Percentiles rank a stretch among this genome's conserved stretches.
Conservation (phyloP, 2,329 filamentous ascomycete species). For the Anisogramma anomala region DNA sequence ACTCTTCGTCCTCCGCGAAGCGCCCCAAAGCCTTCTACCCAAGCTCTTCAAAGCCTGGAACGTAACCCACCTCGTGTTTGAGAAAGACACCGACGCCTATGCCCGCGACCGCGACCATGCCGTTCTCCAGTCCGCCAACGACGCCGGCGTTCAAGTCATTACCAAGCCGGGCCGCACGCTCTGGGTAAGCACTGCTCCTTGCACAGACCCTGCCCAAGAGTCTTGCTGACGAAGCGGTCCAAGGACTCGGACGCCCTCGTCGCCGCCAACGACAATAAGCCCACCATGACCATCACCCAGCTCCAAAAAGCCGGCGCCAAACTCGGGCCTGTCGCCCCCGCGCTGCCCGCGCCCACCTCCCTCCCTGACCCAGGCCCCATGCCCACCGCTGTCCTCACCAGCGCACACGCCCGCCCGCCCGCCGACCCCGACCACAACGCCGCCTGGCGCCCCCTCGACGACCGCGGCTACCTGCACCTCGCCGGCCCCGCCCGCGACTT, state of each 20-base stretch:
- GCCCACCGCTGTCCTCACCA: constrained; percentile 46
- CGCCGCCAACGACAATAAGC: constrained; percentile 51
- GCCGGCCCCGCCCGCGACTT: constrained; percentile 60
- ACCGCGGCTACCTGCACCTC: constrained; percentile 47
- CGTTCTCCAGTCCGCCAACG: constrained; percentile 46
- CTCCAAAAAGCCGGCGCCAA: constrained; percentile 52
- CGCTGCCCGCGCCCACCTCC: constrained; percentile 45
- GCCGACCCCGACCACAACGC: constrained; percentile 48
- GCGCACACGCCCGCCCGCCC: constrained; percentile 29
- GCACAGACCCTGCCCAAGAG: too few relatives aligned
- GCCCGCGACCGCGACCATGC: constrained; percentile 50
- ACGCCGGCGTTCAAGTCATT: constrained; percentile 59
- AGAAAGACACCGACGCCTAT: constrained; percentile 69
- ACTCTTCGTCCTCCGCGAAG: constrained; percentile 61
- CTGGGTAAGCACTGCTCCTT: too few relatives aligned
- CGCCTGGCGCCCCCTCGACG: constrained; percentile 37
- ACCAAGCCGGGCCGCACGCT: constrained; percentile 53
- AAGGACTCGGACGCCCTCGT: constrained; percentile 63
- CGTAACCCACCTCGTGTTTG: constrained; percentile 66
- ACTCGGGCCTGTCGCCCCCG: constrained; percentile 48
- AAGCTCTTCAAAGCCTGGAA: constrained; percentile 65
- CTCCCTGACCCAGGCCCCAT: constrained; percentile 57
- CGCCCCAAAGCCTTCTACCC: constrained; percentile 57
- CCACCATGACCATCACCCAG: constrained; percentile 63
- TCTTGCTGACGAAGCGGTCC: too few relatives aligned